These are phyloP conservation scores for Monilinia laxa DNA, from an alignment of 2,329 filamentous ascomycete genomes.

Conservation along the genomic window DNA sequence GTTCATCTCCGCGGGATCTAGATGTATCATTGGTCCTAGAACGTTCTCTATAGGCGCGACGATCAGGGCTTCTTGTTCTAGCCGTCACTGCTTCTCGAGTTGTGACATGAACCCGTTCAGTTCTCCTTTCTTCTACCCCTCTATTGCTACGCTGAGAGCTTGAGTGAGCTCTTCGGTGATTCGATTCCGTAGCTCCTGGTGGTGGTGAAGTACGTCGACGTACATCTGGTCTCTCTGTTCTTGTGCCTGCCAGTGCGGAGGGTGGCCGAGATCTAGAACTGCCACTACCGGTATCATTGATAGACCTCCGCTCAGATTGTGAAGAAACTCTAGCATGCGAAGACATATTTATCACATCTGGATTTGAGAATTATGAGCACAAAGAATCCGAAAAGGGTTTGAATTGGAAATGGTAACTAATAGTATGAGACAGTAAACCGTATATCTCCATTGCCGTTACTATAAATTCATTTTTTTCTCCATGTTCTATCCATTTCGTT, in stretches of 20 bases:
- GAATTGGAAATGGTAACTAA: conserved; percentile 11
- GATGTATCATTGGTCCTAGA: conserved; percentile 32
- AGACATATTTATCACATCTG: conserved; percentile 40
- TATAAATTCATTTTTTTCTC: conserved; percentile 14
- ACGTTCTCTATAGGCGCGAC: conserved; percentile 34
- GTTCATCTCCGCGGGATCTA: conserved; percentile 35
- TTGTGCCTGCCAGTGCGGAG: conserved; percentile 32
- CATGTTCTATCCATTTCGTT: neutral
- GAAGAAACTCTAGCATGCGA: conserved; percentile 39
- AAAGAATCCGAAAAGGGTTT: conserved; percentile 4
- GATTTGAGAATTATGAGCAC: conserved; percentile 21
- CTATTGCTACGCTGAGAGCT: conserved; percentile 53
- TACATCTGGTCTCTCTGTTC: conserved; percentile 32
- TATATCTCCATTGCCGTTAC: conserved; percentile 18
- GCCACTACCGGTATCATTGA: conserved; percentile 37
- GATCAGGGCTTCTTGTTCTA: conserved; percentile 58
- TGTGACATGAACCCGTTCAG: conserved; percentile 57
- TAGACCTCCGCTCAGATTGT: conserved; percentile 36
- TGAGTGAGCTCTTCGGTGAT: conserved; percentile 59
- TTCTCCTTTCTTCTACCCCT: conserved; percentile 49
- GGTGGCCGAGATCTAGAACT: conserved; percentile 37
- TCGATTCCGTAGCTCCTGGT: conserved; percentile 33
- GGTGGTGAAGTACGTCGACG: conserved; percentile 36
- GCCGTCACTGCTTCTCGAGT: conserved; percentile 62
- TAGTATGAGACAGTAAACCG: conserved; percentile 16